Conservation (phyloP, 441 rosid species). For the Populus tomentosa region DNA sequence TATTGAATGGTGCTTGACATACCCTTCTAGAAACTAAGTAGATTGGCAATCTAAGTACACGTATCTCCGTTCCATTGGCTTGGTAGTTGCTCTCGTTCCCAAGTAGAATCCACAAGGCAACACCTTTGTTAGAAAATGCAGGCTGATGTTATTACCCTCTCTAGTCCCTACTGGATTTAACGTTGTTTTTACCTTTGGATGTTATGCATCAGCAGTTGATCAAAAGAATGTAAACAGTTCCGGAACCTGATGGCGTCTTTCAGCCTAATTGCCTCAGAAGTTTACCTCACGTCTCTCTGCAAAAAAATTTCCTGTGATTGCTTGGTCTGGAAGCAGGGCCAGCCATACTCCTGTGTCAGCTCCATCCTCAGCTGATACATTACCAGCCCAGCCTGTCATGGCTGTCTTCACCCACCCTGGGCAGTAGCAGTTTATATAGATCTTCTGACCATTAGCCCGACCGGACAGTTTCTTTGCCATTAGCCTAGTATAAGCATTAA, state of each 20-base stretch:
- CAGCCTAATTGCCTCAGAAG: slow-evolving; percentile 38
- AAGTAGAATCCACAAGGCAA: neutral
- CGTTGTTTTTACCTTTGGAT: neutral
- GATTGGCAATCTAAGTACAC: neutral
- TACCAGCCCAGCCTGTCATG: slow-evolving; percentile 88
- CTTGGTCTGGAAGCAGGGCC: slow-evolving; percentile 60
- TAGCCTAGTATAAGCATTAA: slow-evolving; percentile 65
- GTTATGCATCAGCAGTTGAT: neutral
- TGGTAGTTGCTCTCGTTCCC: neutral
- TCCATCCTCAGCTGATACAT: slow-evolving; percentile 59
- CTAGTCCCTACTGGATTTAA: neutral
- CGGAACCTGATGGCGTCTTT: neutral
- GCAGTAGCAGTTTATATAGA: slow-evolving; percentile 76
- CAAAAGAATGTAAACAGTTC: neutral
- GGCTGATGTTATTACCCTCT: neutral
- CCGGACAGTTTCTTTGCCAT: slow-evolving; percentile 47
- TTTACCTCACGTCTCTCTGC: slow-evolving; percentile 90
- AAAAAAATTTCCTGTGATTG: slow-evolving; percentile 72
- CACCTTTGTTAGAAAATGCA: neutral
- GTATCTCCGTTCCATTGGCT: neutral
- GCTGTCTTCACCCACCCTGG: slow-evolving; percentile 98
- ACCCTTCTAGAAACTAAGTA: neutral
- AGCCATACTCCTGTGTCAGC: slow-evolving; percentile 98
- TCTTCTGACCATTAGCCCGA: slow-evolving; percentile 62
- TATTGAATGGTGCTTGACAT: neutral